phyloP scores from a whole-genome alignment of 2,329 filamentous ascomycete species.

The Dendryphion nanum region DNA sequence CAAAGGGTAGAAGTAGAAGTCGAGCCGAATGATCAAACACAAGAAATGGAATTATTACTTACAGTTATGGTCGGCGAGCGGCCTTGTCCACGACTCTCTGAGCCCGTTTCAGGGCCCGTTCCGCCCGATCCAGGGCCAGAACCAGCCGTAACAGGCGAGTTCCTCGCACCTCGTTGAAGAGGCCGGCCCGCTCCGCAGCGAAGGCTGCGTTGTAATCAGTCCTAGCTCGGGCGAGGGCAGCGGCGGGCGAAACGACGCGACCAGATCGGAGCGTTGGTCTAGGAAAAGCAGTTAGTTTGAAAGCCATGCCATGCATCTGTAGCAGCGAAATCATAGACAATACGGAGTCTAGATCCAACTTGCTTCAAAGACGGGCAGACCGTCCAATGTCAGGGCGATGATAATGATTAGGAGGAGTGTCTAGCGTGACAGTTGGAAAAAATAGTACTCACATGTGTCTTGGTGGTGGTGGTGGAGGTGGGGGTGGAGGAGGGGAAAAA shows the following conservation, averaged over 20 bases:
- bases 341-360: no score
- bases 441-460: no score
- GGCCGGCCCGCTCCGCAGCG: neutral
- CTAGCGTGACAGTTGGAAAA: no score
- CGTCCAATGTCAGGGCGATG: no score
- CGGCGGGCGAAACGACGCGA: conserved; percentile 2
- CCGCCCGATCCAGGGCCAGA: conserved; percentile 2
- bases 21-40: conserved; percentile 6
- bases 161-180: conserved; percentile 3
- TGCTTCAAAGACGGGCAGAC: no score
- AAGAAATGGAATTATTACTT: conserved; percentile 6
- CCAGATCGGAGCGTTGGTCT: conserved; percentile 4
- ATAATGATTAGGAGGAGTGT: no score
- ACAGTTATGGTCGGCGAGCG: conserved; percentile 5
- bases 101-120: conserved; percentile 3
- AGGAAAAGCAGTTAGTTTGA: conserved; percentile 6
- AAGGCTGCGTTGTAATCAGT: neutral
- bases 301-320: conserved; percentile 5
- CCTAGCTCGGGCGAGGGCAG: conserved; percentile 4
- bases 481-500: no score
- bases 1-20: conserved; percentile 7
- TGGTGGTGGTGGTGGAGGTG: no score
- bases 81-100: conserved; percentile 2
- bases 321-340: no score
- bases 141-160: conserved; percentile 2